Evolutionary conservation across 345 rosid genomes (phyloP).

Genomic region (Boechera stricta): DNA sequence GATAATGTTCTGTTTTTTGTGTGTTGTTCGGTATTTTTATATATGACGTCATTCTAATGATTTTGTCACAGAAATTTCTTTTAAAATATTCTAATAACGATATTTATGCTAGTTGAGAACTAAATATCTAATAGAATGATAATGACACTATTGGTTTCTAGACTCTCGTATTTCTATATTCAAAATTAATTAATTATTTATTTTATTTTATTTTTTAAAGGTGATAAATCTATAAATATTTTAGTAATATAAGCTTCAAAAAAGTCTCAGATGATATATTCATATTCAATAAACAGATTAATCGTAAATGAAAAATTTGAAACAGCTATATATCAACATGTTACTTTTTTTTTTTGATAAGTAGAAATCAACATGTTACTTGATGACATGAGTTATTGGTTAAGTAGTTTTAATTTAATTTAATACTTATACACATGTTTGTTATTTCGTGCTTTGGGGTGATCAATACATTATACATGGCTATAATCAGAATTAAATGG

Average conservation of each 20-base stretch:
- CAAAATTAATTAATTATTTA: background rate
- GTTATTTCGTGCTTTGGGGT: background rate
- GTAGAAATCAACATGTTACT: too few relatives aligned
- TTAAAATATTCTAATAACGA: background rate
- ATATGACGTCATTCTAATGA: slow-evolving; percentile 28
- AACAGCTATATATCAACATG: background rate
- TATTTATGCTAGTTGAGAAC: slow-evolving; percentile 20
- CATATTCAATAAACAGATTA: background rate
- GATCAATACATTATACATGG: background rate
- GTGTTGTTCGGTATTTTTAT: slow-evolving; percentile 13
- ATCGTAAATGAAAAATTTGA: background rate
- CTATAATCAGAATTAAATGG: background rate
- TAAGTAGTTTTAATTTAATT: background rate
- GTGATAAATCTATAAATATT: background rate
- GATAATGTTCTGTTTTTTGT: slow-evolving; percentile 33
- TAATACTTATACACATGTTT: background rate
- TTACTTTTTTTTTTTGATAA: too few relatives aligned
- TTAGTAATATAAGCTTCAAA: background rate
- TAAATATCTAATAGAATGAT: slow-evolving; percentile 39
- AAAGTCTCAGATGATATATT: background rate
- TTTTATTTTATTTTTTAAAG: background rate
- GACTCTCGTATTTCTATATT: background rate
- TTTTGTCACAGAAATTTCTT: background rate
- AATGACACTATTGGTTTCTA: slow-evolving; percentile 35
- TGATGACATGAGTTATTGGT: background rate